These are phyloP conservation scores for Albizia julibrissin DNA, from an alignment of 306 rosid genomes.

Conservation along the genomic window DNA sequence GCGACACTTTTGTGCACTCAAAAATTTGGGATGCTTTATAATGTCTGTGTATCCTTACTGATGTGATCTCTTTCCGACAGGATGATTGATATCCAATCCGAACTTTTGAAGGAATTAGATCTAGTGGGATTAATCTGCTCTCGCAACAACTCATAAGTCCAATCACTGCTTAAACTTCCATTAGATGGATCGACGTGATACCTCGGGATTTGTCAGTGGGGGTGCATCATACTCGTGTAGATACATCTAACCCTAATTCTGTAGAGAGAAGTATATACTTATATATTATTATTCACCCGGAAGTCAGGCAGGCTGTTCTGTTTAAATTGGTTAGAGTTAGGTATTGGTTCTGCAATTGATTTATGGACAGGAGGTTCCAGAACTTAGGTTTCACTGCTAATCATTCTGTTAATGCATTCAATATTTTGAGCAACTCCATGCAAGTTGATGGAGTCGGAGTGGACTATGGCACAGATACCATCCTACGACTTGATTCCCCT, in stretches of 20 bases:
- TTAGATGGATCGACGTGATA: constrained; percentile 90
- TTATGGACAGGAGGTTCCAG: constrained; percentile 57
- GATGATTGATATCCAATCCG: constrained; percentile 50
- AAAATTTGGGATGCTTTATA: background rate
- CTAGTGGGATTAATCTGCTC: constrained; percentile 41
- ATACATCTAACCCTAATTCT: constrained; percentile 59
- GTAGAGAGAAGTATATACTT: constrained; percentile 45
- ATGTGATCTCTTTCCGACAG: constrained; percentile 46
- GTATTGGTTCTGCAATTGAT: constrained; percentile 31
- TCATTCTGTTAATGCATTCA: constrained; percentile 52
- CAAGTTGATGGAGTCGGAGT: constrained; percentile 46
- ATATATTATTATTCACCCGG: constrained; percentile 35
- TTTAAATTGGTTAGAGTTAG: constrained; percentile 37
- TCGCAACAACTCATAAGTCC: constrained; percentile 47
- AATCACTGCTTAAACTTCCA: constrained; percentile 38
- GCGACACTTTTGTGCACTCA: background rate
- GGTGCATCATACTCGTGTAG: constrained; percentile 56
- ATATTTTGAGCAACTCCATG: constrained; percentile 45
- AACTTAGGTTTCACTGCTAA: constrained; percentile 52
- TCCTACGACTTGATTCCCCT: constrained; percentile 61
- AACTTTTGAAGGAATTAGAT: constrained; percentile 42
- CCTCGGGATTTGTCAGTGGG: constrained; percentile 99
- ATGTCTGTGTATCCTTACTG: constrained; percentile 10
- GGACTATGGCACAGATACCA: constrained; percentile 49
- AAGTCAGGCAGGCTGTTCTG: constrained; percentile 59